phyloP scores from a whole-genome alignment of 768 basidiomycete species.

The Tephrocybe sp. region DNA sequence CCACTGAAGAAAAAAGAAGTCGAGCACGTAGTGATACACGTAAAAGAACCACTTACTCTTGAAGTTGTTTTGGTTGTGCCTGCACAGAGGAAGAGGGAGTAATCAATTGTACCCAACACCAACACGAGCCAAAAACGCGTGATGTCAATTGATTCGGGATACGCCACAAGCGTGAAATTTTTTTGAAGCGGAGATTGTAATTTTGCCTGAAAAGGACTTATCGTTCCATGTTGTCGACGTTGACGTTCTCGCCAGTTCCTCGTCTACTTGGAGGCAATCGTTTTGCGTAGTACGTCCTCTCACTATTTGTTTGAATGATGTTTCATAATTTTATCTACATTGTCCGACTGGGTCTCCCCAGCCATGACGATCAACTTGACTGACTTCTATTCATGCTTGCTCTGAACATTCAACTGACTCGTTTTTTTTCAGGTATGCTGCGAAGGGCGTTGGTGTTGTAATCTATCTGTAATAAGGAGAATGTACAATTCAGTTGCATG shows the following conservation, averaged over 20 bases:
- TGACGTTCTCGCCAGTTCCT: no score
- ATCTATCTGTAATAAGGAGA: constrained; percentile 9
- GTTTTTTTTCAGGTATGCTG: constrained; percentile 1
- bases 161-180: constrained; percentile 21
- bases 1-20: constrained; percentile 42
- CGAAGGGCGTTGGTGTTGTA: constrained; percentile 4
- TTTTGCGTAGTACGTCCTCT: constrained; percentile 1
- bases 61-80: neutral
- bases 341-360: constrained; percentile 66
- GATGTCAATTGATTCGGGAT: neutral
- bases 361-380: constrained; percentile 46
- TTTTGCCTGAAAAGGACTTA: neutral
- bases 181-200: constrained; percentile 36
- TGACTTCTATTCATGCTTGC: constrained; percentile 11
- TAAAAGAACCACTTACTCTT: constrained; percentile 3
- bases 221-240: neutral
- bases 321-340: constrained; percentile 80
- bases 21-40: neutral
- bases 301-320: constrained; percentile 48
- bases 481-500: constrained; percentile 21
- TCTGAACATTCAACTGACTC: constrained; percentile 3
- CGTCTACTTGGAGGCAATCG: neutral
- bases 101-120: no score
- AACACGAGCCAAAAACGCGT: constrained; percentile 11
- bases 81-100: constrained; percentile 1